These are phyloP conservation scores for Fremontodendron californicum DNA, from an alignment of 345 rosid genomes.

Conservation along the genomic window DNA sequence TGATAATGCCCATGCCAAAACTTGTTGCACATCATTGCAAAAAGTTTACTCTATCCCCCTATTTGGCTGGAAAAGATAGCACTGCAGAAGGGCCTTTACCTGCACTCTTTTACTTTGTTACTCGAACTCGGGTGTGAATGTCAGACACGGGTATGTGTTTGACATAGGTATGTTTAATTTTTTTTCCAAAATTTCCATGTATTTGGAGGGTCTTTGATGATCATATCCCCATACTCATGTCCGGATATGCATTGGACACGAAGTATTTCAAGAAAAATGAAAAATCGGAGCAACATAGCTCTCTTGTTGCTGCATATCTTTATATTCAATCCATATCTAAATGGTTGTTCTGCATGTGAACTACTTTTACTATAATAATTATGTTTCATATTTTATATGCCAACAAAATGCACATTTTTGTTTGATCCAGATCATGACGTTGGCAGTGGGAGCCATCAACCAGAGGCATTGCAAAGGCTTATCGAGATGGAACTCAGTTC, in stretches of 20 bases:
- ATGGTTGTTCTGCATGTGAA: neutral
- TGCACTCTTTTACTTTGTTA: no score
- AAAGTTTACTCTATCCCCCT: neutral
- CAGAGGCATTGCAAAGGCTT: conserved; percentile 71
- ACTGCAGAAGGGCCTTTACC: neutral
- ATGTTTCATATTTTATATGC: neutral
- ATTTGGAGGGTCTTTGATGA: no score
- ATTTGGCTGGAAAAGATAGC: neutral
- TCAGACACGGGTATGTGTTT: no score
- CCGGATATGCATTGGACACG: no score
- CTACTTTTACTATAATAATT: neutral
- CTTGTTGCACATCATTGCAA: neutral
- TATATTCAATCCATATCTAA: no score
- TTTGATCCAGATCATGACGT: conserved; percentile 42
- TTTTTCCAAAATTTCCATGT: no score
- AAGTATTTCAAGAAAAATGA: no score
- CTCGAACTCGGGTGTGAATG: no score
- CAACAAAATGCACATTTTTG: neutral
- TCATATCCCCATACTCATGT: no score
- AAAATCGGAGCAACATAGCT: no score
- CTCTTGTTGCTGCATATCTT: no score
- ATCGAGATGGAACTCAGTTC: conserved; percentile 73
- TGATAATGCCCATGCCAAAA: neutral
- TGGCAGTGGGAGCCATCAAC: conserved; percentile 45
- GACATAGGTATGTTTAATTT: no score